These are phyloP conservation scores for Fusarium proliferatum DNA, from an alignment of 2,329 filamentous ascomycete species.

Conservation along the genomic window DNA sequence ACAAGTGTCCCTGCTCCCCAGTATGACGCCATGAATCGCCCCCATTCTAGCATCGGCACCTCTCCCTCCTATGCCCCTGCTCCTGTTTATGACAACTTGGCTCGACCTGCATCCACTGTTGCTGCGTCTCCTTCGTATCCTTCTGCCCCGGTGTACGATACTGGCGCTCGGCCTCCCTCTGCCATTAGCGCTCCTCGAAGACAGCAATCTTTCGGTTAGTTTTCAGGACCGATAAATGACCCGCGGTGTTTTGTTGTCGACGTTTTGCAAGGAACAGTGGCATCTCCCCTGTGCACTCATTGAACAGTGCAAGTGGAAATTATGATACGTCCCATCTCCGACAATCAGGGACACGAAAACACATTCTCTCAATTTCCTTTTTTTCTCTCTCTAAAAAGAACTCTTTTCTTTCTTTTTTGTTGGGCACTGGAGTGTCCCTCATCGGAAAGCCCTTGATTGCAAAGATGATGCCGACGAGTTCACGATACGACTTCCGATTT, in stretches of 20 bases:
- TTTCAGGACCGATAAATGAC: not conserved
- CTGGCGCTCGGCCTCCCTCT: slow-evolving; percentile 60
- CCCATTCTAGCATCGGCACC: slow-evolving; percentile 58
- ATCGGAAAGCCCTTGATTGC: slow-evolving; percentile 42
- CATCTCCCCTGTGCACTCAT: slow-evolving; percentile 7
- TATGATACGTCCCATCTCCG: slow-evolving; percentile 4
- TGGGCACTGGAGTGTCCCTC: slow-evolving; percentile 43
- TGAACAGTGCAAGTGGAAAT: slow-evolving; percentile 15
- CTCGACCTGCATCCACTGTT: slow-evolving; percentile 25
- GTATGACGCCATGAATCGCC: slow-evolving; percentile 63
- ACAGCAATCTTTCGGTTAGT: slow-evolving; percentile 47
- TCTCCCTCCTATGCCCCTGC: slow-evolving; percentile 36
- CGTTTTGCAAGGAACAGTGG: not conserved
- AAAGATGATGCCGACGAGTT: slow-evolving; percentile 52
- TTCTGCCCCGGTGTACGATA: slow-evolving; percentile 61
- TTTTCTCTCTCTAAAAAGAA: slow-evolving; percentile 23
- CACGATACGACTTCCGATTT: slow-evolving; percentile 51
- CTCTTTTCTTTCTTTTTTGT: slow-evolving; percentile 40
- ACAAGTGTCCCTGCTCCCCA: slow-evolving; percentile 61
- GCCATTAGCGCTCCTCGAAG: slow-evolving; percentile 56
- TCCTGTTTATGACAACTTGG: slow-evolving; percentile 19
- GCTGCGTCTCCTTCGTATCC: slow-evolving; percentile 26
- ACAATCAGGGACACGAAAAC: slow-evolving; percentile 13
- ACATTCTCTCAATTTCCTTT: slow-evolving; percentile 37
- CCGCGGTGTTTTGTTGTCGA: not conserved